Percentiles rank a stretch among this genome's conserved stretches.
Conservation (phyloP, 78 protist species). For the Blattamonas nauphoetae region DNA sequence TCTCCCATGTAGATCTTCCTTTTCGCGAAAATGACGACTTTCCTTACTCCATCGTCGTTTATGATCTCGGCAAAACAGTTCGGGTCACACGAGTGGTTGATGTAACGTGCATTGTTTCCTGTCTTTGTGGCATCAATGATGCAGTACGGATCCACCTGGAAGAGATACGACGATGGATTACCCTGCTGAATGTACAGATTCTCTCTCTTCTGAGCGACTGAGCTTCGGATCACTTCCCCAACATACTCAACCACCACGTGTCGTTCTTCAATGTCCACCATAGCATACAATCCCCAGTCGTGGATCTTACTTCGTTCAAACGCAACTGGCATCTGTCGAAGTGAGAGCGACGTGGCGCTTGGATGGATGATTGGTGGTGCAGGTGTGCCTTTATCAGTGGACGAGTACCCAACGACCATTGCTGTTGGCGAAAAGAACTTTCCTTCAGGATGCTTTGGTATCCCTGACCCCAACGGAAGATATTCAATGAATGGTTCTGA, state of each 20-base stretch:
- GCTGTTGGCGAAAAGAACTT: too few relatives aligned
- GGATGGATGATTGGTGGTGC: too few relatives aligned
- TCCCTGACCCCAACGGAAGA: too few relatives aligned
- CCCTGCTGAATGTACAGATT: constrained; percentile 47
- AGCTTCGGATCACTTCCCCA: constrained; percentile 79
- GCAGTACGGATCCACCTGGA: constrained; percentile 67
- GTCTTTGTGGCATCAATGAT: constrained; percentile 85
- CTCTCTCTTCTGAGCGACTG: constrained; percentile 75
- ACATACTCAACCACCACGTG: constrained; percentile 88
- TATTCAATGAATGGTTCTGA: too few relatives aligned
- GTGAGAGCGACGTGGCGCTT: too few relatives aligned
- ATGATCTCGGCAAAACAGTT: constrained; percentile 80
- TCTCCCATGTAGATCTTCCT: constrained; percentile 69
- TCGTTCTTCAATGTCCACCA: constrained; percentile 48
- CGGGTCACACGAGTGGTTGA: constrained; percentile 94
- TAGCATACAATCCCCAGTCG: constrained; percentile 72
- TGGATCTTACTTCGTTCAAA: constrained; percentile 62
- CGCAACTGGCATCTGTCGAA: constrained; percentile 8
- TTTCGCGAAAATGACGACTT: constrained; percentile 70
- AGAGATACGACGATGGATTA: constrained; percentile 63
- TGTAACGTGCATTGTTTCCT: constrained; percentile 89
- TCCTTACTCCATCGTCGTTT: constrained; percentile 38
- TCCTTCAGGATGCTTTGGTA: too few relatives aligned
- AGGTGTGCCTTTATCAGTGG: too few relatives aligned
- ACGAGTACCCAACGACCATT: too few relatives aligned